phyloP scores from a whole-genome alignment of 768 basidiomycete species.

The Galerina marginata region DNA sequence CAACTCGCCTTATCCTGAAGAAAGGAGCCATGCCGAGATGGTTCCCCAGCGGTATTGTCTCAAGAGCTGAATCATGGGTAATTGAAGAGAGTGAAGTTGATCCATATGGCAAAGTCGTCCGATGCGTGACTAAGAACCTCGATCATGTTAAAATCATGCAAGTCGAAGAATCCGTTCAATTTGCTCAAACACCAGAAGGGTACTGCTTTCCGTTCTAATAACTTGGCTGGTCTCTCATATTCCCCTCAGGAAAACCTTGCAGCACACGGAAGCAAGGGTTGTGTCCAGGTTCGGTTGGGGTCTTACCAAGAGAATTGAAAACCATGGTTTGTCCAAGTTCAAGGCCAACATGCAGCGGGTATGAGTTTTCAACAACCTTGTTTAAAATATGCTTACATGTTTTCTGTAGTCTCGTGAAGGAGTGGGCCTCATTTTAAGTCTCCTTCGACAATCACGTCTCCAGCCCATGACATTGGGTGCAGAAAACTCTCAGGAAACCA shows the following conservation, averaged over 20 bases:
- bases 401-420: constrained; percentile 79
- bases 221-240: background rate
- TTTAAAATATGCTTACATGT: constrained; percentile 11
- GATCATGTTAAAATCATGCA: constrained; percentile 96
- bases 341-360: constrained; percentile 88
- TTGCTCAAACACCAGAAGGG: constrained; percentile 76
- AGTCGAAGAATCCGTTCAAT: constrained; percentile 80
- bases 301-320: constrained; percentile 86
- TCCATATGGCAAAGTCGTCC: constrained; percentile 75
- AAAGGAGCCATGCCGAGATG: constrained; percentile 89
- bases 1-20: constrained; percentile 92
- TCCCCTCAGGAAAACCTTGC: constrained; percentile 69
- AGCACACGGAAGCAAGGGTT: constrained; percentile 86
- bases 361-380: constrained; percentile 29
- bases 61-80: constrained; percentile 91
- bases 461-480: constrained; percentile 58
- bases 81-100: constrained; percentile 95
- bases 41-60: constrained; percentile 84
- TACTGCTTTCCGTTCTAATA: constrained; percentile 36
- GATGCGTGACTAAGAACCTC: constrained; percentile 85
- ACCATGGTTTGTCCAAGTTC: constrained; percentile 81
- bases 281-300: constrained; percentile 93
- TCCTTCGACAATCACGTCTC: constrained; percentile 80
- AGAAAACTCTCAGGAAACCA: constrained; percentile 24
- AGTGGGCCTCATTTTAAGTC: constrained; percentile 78